These are phyloP conservation scores for Curvularia sp. DNA, from an alignment of 2,329 filamentous ascomycete species.

Conservation along the genomic window DNA sequence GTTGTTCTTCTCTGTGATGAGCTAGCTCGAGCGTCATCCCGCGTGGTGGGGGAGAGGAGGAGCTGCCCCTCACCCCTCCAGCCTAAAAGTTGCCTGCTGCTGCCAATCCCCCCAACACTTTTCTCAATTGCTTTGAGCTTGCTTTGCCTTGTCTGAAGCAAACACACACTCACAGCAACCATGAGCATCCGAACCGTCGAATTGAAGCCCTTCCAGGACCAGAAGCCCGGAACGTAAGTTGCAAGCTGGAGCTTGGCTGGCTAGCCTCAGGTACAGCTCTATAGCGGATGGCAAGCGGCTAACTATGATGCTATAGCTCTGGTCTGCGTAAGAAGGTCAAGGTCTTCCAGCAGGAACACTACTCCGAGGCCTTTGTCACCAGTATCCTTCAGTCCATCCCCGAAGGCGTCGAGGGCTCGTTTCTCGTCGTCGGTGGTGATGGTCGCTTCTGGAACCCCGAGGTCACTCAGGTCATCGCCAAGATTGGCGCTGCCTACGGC, in stretches of 20 bases:
- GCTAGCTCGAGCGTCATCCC: slow-evolving; percentile 42
- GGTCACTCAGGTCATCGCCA: slow-evolving; percentile 94
- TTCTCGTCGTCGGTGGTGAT: slow-evolving; percentile 96
- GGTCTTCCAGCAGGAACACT: slow-evolving; percentile 93
- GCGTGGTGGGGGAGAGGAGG: slow-evolving; percentile 29
- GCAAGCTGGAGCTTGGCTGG: slow-evolving; percentile 1
- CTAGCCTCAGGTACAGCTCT: slow-evolving; percentile 11
- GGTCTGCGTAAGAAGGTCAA: slow-evolving; percentile 99
- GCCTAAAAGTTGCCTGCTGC: slow-evolving; percentile 40
- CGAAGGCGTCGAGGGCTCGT: slow-evolving; percentile 85
- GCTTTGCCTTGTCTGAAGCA: slow-evolving; percentile 31
- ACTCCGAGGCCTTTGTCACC: slow-evolving; percentile 94
- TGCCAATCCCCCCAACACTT: slow-evolving; percentile 13
- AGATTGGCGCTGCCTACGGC: slow-evolving; percentile 95
- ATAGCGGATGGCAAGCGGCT: slow-evolving; percentile 31
- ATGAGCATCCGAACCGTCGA: slow-evolving; percentile 81
- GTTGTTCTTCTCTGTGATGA: slow-evolving; percentile 19
- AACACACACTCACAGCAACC: slow-evolving; percentile 27
- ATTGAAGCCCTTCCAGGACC: slow-evolving; percentile 87
- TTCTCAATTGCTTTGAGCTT: slow-evolving; percentile 35
- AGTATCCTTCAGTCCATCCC: slow-evolving; percentile 96
- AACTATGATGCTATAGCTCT: slow-evolving; percentile 66
- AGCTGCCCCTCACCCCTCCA: slow-evolving; percentile 36
- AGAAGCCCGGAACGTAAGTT: slow-evolving; percentile 98
- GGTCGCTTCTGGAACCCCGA: slow-evolving; percentile 97